These are phyloP conservation scores for Scheffersomyces stipitis DNA, from an alignment of 805 yeast species.

Conservation along the genomic window DNA sequence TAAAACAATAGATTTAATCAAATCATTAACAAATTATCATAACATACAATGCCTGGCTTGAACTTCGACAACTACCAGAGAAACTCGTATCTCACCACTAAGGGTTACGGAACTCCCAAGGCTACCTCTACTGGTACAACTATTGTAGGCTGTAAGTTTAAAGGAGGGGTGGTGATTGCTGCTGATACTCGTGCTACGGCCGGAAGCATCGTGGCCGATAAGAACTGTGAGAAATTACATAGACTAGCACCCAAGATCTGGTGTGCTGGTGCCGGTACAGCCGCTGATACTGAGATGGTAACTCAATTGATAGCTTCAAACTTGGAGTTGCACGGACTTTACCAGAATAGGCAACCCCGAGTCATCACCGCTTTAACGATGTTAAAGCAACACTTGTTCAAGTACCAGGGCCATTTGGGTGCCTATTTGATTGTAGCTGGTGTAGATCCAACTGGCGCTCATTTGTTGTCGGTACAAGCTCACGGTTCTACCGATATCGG, in stretches of 20 bases:
- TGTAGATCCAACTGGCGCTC: conserved; percentile 94
- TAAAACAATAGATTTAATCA: too few relatives aligned
- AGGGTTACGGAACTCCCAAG: conserved; percentile 75
- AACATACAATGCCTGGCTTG: conserved; percentile 76
- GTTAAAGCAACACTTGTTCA: conserved; percentile 93
- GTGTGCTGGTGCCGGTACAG: conserved; percentile 99
- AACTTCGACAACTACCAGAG: conserved; percentile 93
- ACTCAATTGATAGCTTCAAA: conserved; percentile 91
- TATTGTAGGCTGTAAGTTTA: conserved; percentile 91
- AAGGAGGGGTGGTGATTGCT: conserved; percentile 95
- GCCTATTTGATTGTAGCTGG: conserved; percentile 99
- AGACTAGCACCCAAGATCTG: conserved; percentile 86
- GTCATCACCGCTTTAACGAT: conserved; percentile 91
- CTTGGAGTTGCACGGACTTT: conserved; percentile 83
- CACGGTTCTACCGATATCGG: conserved; percentile 98
- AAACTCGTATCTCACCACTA: conserved; percentile 68
- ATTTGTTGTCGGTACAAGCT: conserved; percentile 89
- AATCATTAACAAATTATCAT: too few relatives aligned
- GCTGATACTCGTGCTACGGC: conserved; percentile 99
- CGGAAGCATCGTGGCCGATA: conserved; percentile 95
- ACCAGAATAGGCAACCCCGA: conserved; percentile 83
- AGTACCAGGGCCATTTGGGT: conserved; percentile 96
- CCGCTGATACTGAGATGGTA: conserved; percentile 98
- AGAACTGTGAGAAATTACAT: conserved; percentile 95
- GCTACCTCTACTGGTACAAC: conserved; percentile 99